Base-by-base conservation (phyloP, 805 yeast species). In the Ogataea nitratoaversa region DNA sequence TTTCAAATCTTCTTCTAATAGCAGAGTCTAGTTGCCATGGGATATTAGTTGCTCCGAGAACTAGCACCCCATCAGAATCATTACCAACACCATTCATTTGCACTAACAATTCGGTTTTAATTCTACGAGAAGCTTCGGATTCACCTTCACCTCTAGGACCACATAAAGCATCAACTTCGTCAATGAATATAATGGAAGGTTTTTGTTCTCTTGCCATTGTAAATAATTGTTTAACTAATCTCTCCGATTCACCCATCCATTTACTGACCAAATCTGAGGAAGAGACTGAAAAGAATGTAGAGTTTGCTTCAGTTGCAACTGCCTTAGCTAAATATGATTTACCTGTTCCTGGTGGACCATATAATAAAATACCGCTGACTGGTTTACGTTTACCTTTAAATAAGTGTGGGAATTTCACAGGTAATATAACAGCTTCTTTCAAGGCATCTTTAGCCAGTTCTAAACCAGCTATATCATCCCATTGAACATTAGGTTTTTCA, bases 11-110 rank as follows among this genome's bases (percentile, higher is more conserved):
- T 67, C 99, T 82, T 63, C 99, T 78, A 35, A 93, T 87, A 7
- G 99, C 99, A 34, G 97, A 88, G 63, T 93, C 99, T 51, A 93
- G 71, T 67, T 91, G 97, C 99, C 99, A 93, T 16, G 99, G 99
- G 45, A 93, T 93, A 62, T 93, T 93, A 7, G 99, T 93, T 2
- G 99, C 99, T 22, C 99, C 99, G 38, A 93, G 70, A 0, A 93
- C 98, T 27, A 93, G 69, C 2, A 93, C 97, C 8, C 99, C 99
- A 35, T 74, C 73, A 1, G 96, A 69, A 59, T 93, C 98, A 59
- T 88, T 90, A 13, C 99, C 99, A 13, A 93, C 99, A 53, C 99
- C 99, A 63, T 93, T 93, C 99, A 93, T 93, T 60, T 93, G 99
- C 4, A 93, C 98, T 53, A 93, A 73, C 41, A 93, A 70, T 60